Evolutionary conservation across 768 basidiomycete genomes (phyloP), one percentile per base, ranked within the genome.

Genomic region (Hygrocybe punicea): DNA sequence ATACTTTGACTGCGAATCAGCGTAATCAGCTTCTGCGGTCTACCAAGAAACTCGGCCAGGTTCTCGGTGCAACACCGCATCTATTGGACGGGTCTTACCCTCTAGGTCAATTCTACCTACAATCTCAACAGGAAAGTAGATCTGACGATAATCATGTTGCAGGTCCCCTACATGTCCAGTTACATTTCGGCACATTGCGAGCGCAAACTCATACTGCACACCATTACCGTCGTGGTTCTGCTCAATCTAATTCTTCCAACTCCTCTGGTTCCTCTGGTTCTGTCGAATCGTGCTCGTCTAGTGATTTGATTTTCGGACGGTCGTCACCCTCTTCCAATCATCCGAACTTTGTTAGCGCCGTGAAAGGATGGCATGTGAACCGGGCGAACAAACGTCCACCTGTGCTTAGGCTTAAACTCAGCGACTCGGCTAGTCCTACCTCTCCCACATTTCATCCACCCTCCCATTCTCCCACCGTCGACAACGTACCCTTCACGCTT

Each of bases 21-120:
- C 74, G 76, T 11, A 57, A 69, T 7, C 72, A 73, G 19, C 69
- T 78, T 25, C 60, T 76, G 19, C 76, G 76, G 25, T 69, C 76
- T 1, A 73, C 73, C 33, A 73, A 67, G 57, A 80, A 78, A 59
- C 69, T 80, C 24, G 67, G 69, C 11, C 72, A 70, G 51, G 59
- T 80, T 24, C 63, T 80, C n/a, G 79, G 78, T 4, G 69, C 72
- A 51, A 74, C 76, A 10, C 78, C 78, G 19, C 78, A 73, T 45
- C 61, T 80, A 40, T 40, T 71, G 14, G 78, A 79, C 10, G 60
- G 51, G 13, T 53, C 39, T 10, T 23, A 42, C n/a, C 16, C 47
- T 23, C 21, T 57, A 29, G 34, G 56, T 50, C 9, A 42, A 35
- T 11, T 14, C 14, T 8, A 33, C 3, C 14, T 29, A n/a, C n/a